Base-by-base conservation (phyloP, 1,284 basidiomycete species). In the Tilletia indica region DNA sequence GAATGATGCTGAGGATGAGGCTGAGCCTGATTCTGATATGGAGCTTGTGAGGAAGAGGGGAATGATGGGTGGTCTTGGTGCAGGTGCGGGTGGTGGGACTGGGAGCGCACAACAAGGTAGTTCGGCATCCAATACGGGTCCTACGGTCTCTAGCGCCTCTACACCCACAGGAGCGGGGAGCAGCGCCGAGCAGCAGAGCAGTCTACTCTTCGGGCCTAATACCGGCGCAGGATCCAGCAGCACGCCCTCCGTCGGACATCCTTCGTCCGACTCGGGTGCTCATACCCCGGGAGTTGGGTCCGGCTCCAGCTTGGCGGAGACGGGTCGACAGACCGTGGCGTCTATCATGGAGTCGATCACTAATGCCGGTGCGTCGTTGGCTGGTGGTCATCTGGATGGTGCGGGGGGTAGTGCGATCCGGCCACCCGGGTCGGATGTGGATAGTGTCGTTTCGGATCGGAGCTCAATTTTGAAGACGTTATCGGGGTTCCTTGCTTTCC, bases 391-490 rank as follows among this genome's bases (percentile, higher is more conserved):
- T 31, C 19, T 49, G 49, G 25, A 48, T 63, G 48, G 45, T 31
- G 14, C 42, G 11, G 66, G 48, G n/a, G 48, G 45, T 2, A 11
- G 48, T 9, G 31, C 21, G 49, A 34, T 48, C 25, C 49, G 36
- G 14, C 5, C 51, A 3, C 25, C 47, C n/a, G 68, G 34, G 14
- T 86, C 86, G 0, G 87, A 87, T 69, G 85, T 85, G 72, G 87
- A 87, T 71, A 78, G 80, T 21, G 84, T 87, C 12, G 88, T 89
- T 45, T 86, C 87, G 16, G 91, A 92, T 78, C 87, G 91, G 11
- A 87, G 88, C 69, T 94, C 92, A 4, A 89, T 97, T 72, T 86
- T 98, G 74, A 94, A 93, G 85, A 91, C 93, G 0, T 79, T 97
- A 1, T 93, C 92, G 0, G 93, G 91, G 25, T 88, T 94, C 31